Percentiles rank a stretch among this genome's conserved stretches.
phyloP scores from a whole-genome alignment of 208 protist genomes.

The Eutreptiella sp. region DNA sequence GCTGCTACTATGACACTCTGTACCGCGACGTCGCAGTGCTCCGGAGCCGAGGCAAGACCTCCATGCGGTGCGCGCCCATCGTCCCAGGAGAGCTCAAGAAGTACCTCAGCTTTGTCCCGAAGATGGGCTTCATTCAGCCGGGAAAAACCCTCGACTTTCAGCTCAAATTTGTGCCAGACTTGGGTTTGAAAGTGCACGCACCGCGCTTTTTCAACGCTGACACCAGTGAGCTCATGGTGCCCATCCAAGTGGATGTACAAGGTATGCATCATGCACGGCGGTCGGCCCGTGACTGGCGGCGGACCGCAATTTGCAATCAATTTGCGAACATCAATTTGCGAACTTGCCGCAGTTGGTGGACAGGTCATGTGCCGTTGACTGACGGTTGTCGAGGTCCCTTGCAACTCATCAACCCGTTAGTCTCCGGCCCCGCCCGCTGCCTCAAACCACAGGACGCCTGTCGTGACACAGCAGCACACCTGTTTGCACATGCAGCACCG shows the following conservation, averaged over 20 bases:
- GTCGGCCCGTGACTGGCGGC: no score
- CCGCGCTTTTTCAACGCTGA: not conserved
- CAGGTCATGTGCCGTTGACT: no score
- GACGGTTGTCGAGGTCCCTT: no score
- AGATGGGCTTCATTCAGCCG: slow-evolving; percentile 30
- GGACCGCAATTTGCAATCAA: no score
- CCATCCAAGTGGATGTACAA: not conserved
- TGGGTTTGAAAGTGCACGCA: not conserved
- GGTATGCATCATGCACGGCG: no score
- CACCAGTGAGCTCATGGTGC: not conserved
- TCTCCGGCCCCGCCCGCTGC: no score
- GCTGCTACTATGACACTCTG: slow-evolving; percentile 59
- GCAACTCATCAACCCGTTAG: no score
- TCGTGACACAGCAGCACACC: no score
- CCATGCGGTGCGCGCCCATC: slow-evolving; percentile 38
- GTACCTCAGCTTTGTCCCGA: slow-evolving; percentile 25
- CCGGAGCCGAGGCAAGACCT: slow-evolving; percentile 53
- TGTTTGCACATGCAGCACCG: no score
- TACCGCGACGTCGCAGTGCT: slow-evolving; percentile 62
- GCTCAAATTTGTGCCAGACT: slow-evolving; percentile 11
- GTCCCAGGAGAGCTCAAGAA: slow-evolving; percentile 19
- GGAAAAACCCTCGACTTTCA: slow-evolving; percentile 11
- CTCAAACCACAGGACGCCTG: no score
- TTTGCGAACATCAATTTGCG: no score
- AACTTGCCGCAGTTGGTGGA: no score